Base-by-base conservation (phyloP, 495 filamentous ascomycete species). In the Alectoria sarmentosa region DNA sequence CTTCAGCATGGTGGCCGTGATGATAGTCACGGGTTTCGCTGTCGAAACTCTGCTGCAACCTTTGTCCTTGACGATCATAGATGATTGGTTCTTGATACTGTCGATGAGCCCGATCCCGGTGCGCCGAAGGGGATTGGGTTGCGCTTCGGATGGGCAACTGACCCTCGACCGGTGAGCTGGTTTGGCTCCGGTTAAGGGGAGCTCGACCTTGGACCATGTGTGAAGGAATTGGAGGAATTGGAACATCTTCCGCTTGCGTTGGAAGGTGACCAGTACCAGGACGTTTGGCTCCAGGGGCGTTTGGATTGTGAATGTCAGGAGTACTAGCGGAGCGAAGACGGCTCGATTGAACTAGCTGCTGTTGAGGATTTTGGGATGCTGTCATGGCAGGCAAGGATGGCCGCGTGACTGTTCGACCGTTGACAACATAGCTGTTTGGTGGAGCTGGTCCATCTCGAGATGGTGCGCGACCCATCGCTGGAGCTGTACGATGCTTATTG, bases 351-450 rank as follows among this genome's bases (percentile, higher is more conserved):
- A 80, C 73, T 58, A 79, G 77, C 14, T 77, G 78, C 65, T 87
- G 76, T 60, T 87, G 84, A 39, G 80, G 73, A 61, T 83, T 76
- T 26, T 80, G 73, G 38, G 79, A 79, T 37, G 76, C 73, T 7
- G 81, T 77, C 81, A 92, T 88, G 2, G 87, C 88, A 49, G 91
- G 90, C 69, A 95, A 79, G 21, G 91, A 96, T 28, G 92, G 92
- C 37, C 92, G 83, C 68, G 91, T 85, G 39, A 85, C 82, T 59
- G 79, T 80, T 62, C 89, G 83, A 63, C 85, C 86, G 69, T 85
- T 90, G 60, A 84, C 71, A 55, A 82, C 78, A 67, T 84, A 88
- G n/a, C 78, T 78, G 67, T 83, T 82, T 64, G 79, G 75, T 48
- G 77, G 80, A 23, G 80, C 86, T 30, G 83, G 77, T 2, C 89